Conservation (phyloP, 2,329 filamentous ascomycete species). For the Xylariaceae sp. region DNA sequence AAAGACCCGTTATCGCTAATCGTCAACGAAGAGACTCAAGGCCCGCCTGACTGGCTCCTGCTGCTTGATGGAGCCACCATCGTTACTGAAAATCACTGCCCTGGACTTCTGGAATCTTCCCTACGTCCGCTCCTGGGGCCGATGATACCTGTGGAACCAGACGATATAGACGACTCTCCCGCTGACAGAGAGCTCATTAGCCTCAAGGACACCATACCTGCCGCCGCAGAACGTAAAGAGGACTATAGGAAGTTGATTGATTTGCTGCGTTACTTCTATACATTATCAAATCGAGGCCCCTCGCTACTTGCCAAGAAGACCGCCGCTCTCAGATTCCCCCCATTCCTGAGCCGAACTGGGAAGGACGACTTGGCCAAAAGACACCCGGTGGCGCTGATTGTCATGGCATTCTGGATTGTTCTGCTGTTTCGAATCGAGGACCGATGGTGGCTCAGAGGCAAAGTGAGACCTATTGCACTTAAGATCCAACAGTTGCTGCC, state of each 20-base stretch:
- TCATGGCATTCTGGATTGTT: constrained; percentile 37
- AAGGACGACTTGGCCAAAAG: constrained; percentile 26
- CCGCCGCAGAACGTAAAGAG: constrained; percentile 9
- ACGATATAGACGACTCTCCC: constrained; percentile 22
- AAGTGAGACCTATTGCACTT: constrained; percentile 23
- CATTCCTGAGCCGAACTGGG: constrained; percentile 17
- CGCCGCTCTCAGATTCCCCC: constrained; percentile 31
- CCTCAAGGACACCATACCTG: constrained; percentile 12
- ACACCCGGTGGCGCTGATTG: constrained; percentile 30
- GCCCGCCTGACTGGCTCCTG: constrained; percentile 34
- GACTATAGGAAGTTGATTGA: constrained; percentile 23
- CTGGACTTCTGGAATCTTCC: constrained; percentile 22
- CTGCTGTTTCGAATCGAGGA: constrained; percentile 32
- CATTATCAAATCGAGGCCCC: constrained; percentile 31
- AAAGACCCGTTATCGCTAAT: constrained; percentile 31
- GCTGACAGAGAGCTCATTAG: constrained; percentile 18
- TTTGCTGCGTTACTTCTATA: constrained; percentile 29
- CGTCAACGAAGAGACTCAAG: constrained; percentile 28
- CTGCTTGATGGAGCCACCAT: constrained; percentile 32
- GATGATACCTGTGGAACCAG: constrained; percentile 16
- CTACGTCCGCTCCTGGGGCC: constrained; percentile 27
- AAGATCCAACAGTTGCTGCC: constrained; percentile 28
- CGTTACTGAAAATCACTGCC: constrained; percentile 24
- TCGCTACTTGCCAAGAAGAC: constrained; percentile 28
- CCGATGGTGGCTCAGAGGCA: constrained; percentile 32